These are phyloP conservation scores for Brassica incana DNA, from an alignment of 345 rosid species.

Conservation along the genomic window DNA sequence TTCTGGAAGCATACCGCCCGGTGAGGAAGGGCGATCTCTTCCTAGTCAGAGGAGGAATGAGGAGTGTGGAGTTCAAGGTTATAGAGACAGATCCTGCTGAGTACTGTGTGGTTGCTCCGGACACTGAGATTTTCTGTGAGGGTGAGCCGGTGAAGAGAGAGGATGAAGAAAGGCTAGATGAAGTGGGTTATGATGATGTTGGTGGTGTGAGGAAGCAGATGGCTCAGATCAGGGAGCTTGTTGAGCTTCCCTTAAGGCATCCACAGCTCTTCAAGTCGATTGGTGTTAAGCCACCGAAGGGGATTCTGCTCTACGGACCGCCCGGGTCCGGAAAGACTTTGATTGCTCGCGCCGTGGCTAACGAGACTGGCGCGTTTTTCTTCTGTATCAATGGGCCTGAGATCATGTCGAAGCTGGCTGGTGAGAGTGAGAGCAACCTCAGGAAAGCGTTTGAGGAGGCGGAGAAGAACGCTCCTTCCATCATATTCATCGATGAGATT, in stretches of 20 bases:
- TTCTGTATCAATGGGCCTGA: slow-evolving; percentile 96
- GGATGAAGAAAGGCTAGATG: slow-evolving; percentile 92
- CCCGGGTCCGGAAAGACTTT: slow-evolving; percentile 93
- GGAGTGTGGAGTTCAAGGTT: slow-evolving; percentile 91
- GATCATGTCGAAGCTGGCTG: slow-evolving; percentile 96
- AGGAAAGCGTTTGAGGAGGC: slow-evolving; percentile 99
- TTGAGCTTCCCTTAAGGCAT: slow-evolving; percentile 94
- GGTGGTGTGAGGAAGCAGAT: slow-evolving; percentile 98
- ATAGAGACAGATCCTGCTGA: slow-evolving; percentile 90
- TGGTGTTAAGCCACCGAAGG: slow-evolving; percentile 99
- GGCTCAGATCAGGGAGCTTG: slow-evolving; percentile 97
- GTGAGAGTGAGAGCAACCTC: slow-evolving; percentile 99
- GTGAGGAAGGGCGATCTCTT: slow-evolving; percentile 96
- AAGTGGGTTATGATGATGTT: slow-evolving; percentile 97
- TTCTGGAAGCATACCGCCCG: slow-evolving; percentile 92
- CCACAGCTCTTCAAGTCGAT: slow-evolving; percentile 95
- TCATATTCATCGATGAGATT: slow-evolving; percentile 88
- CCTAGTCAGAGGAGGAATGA: slow-evolving; percentile 98
- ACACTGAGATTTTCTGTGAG: slow-evolving; percentile 96
- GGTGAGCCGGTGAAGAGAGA: slow-evolving; percentile 95
- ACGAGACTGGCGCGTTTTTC: slow-evolving; percentile 98
- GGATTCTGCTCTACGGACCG: slow-evolving; percentile 87
- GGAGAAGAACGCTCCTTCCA: slow-evolving; percentile 96
- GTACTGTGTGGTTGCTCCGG: slow-evolving; percentile 96
- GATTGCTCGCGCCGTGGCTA: slow-evolving; percentile 96